Evolutionary conservation across 169 alveolate species (phyloP).

Genomic region (Plasmodium yoelii): DNA sequence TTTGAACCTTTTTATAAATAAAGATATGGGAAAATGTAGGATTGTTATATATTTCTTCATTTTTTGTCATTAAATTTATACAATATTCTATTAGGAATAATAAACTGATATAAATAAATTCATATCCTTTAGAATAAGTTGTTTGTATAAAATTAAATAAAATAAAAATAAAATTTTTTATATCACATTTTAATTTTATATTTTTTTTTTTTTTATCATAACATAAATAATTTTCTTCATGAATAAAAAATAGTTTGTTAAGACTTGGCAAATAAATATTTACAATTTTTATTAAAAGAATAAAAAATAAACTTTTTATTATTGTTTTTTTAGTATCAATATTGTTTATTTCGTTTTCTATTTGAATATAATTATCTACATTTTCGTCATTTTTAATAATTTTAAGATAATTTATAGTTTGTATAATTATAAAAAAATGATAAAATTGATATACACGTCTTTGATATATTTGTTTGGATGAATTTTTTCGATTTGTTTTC

Average conservation of each 20-base stretch:
- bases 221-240: slow-evolving; percentile 13
- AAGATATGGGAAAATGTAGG: slow-evolving; percentile 13
- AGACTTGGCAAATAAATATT: slow-evolving; percentile 40
- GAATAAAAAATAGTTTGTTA: slow-evolving; percentile 7
- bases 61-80: background rate
- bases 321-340: background rate
- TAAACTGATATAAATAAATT: slow-evolving; percentile 39
- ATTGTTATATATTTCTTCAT: too few relatives aligned
- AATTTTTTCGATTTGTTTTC: background rate
- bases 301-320: slow-evolving; percentile 7
- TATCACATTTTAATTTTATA: slow-evolving; percentile 12
- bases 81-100: slow-evolving; percentile 30
- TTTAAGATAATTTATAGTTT: slow-evolving; percentile 17
- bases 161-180: slow-evolving; percentile 3
- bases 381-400: background rate
- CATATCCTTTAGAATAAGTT: slow-evolving; percentile 46
- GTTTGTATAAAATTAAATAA: slow-evolving; percentile 9
- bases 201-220: background rate
- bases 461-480: background rate
- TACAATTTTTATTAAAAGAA: slow-evolving; percentile 14
- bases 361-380: background rate
- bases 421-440: slow-evolving; percentile 29
- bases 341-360: background rate
- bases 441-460: slow-evolving; percentile 2
- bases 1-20: slow-evolving; percentile 12